A percentile compares a stretch with the other conserved stretches of the same genome.
phyloP scores from a whole-genome alignment of 108 stramenopile species.

The Aureococcus anophagefferens region DNA sequence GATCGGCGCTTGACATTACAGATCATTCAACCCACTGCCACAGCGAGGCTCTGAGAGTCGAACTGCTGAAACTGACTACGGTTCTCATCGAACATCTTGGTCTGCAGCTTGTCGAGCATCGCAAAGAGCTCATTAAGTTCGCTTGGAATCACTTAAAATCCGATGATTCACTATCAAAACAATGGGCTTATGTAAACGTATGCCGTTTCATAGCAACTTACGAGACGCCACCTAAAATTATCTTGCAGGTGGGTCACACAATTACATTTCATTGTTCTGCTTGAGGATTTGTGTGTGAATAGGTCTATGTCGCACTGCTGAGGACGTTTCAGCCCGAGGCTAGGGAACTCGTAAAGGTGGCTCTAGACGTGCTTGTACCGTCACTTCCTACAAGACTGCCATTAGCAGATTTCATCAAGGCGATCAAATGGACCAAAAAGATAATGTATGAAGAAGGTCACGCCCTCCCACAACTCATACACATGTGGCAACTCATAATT shows the following conservation, averaged over 20 bases:
- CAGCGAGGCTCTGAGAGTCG: conserved; percentile 42
- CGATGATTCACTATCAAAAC: conserved; percentile 68
- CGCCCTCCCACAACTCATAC: conserved; percentile 71
- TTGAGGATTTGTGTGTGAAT: no score
- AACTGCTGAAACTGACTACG: conserved; percentile 64
- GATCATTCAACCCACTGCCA: neutral
- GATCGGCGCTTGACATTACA: conserved; percentile 15
- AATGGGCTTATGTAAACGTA: conserved; percentile 79
- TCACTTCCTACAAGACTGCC: conserved; percentile 52
- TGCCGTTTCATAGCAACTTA: conserved; percentile 65
- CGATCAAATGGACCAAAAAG: conserved; percentile 67
- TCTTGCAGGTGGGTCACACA: conserved; percentile 65
- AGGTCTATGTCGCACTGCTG: conserved; percentile 56
- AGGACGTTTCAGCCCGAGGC: conserved; percentile 67
- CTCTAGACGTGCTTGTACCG: conserved; percentile 76
- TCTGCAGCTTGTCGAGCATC: conserved; percentile 39
- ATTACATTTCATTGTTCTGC: neutral
- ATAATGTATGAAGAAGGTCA: conserved; percentile 84
- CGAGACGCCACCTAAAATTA: conserved; percentile 65
- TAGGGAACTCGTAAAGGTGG: conserved; percentile 56
- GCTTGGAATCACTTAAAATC: conserved; percentile 72
- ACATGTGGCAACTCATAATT: conserved; percentile 77
- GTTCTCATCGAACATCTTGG: conserved; percentile 65
- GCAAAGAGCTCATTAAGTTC: conserved; percentile 76
- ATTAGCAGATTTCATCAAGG: conserved; percentile 48